Percentiles rank a stretch among this genome's conserved stretches.
phyloP scores from a whole-genome alignment of 352 stramenopile genomes.

The Salisapilia sapeloensis region DNA sequence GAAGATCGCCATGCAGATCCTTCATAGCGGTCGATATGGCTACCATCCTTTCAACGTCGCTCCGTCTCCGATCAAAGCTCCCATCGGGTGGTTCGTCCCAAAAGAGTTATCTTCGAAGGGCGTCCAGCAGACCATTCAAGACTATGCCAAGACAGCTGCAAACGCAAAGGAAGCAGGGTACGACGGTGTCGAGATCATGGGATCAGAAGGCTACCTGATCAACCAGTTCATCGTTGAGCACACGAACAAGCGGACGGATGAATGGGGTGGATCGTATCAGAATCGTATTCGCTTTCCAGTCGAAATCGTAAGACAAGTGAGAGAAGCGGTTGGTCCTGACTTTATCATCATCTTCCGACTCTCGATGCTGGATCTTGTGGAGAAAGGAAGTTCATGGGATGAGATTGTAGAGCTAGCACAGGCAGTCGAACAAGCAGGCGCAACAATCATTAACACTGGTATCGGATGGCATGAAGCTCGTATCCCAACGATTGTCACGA shows the following conservation, averaged over 20 bases:
- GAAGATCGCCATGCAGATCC: slow-evolving; percentile 86
- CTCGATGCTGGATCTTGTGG: slow-evolving; percentile 93
- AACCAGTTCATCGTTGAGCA: slow-evolving; percentile 94
- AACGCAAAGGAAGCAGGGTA: slow-evolving; percentile 86
- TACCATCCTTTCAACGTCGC: slow-evolving; percentile 93
- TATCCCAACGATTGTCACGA: slow-evolving; percentile 94
- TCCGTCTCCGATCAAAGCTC: slow-evolving; percentile 84
- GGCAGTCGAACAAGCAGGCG: slow-evolving; percentile 84
- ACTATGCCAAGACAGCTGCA: slow-evolving; percentile 84
- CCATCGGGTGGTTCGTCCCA: slow-evolving; percentile 87
- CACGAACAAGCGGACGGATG: slow-evolving; percentile 90
- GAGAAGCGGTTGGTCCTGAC: slow-evolving; percentile 78
- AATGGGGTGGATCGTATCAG: slow-evolving; percentile 87
- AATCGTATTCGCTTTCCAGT: slow-evolving; percentile 90
- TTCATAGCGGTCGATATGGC: slow-evolving; percentile 90
- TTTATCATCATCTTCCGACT: slow-evolving; percentile 98
- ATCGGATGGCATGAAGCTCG: slow-evolving; percentile 97
- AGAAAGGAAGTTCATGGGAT: slow-evolving; percentile 73
- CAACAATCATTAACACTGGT: slow-evolving; percentile 95
- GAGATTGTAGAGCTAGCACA: slow-evolving; percentile 86
- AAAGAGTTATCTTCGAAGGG: slow-evolving; percentile 61
- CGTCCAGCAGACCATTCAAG: slow-evolving; percentile 84
- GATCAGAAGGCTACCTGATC: slow-evolving; percentile 96
- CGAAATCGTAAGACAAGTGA: slow-evolving; percentile 87
- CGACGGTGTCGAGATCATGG: slow-evolving; percentile 98